Conservation (phyloP, 1,284 basidiomycete species). For the Rhodotorula sp. region DNA sequence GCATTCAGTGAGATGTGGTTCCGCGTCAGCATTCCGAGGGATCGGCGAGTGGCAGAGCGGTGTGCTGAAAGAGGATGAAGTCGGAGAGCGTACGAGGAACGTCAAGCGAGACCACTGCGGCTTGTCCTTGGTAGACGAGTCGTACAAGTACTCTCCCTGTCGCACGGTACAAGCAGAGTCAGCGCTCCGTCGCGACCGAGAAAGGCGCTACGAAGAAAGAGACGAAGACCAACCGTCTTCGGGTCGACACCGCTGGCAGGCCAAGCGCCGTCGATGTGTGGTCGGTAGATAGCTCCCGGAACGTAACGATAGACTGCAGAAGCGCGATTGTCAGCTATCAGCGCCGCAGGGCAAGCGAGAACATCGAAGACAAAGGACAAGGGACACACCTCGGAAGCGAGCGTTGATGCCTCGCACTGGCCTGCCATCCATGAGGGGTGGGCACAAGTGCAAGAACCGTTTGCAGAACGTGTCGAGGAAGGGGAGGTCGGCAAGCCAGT, state of each 20-base stretch:
- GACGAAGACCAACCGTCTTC: slow-evolving; percentile 44
- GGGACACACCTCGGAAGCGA: slow-evolving; percentile 53
- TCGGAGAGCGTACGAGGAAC: slow-evolving; percentile 50
- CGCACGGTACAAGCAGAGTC: too few species aligned
- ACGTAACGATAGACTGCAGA: slow-evolving; percentile 38
- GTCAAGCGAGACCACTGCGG: slow-evolving; percentile 55
- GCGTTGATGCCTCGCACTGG: slow-evolving; percentile 57
- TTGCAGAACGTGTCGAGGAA: slow-evolving; percentile 54
- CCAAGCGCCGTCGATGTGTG: slow-evolving; percentile 61
- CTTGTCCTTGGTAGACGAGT: slow-evolving; percentile 51
- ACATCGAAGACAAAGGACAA: too few species aligned
- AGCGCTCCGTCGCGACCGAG: too few species aligned
- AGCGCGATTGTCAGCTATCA: background rate
- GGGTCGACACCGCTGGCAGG: slow-evolving; percentile 56
- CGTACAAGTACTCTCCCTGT: slow-evolving; percentile 56
- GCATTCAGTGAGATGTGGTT: background rate
- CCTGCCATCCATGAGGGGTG: slow-evolving; percentile 53
- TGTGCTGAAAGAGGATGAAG: background rate
- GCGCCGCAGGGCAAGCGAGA: too few species aligned
- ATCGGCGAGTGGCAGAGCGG: background rate
- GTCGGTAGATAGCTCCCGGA: slow-evolving; percentile 32
- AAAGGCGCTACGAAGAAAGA: background rate
- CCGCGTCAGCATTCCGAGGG: too few species aligned
- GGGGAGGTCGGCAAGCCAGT: slow-evolving; percentile 57
- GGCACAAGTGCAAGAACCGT: slow-evolving; percentile 53